Conservation (phyloP, 345 rosid genomes). For the Nasturtium officinale region DNA sequence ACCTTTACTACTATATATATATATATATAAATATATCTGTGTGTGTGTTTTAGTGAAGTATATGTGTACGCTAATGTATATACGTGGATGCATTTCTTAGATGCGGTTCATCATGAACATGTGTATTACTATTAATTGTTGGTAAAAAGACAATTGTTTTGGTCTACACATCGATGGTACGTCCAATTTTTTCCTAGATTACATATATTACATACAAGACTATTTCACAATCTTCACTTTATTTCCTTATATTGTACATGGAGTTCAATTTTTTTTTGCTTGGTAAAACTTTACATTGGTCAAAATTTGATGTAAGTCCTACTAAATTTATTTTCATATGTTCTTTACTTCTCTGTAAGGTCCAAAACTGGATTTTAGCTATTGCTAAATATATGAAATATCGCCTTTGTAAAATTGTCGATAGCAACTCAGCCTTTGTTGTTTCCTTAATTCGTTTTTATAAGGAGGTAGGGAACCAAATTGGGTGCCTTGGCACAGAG, state of each 20-base stretch:
- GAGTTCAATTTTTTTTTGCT: neutral
- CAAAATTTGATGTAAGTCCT: neutral
- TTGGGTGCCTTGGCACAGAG: slow-evolving; percentile 95
- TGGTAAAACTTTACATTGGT: neutral
- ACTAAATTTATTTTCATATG: slow-evolving; percentile 1
- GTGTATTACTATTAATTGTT: neutral
- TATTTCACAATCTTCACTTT: neutral
- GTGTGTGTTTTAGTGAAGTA: neutral
- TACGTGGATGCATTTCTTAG: neutral
- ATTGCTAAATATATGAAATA: neutral
- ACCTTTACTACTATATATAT: neutral
- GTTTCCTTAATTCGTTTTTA: slow-evolving; percentile 19
- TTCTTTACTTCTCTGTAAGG: neutral
- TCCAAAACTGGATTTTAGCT: neutral
- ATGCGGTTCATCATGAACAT: slow-evolving; percentile 10
- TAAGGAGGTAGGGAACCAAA: slow-evolving; percentile 86
- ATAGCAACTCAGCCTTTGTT: slow-evolving; percentile 22
- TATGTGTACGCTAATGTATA: neutral
- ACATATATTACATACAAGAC: neutral
- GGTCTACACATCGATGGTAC: neutral
- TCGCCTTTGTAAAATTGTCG: neutral
- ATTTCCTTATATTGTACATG: neutral
- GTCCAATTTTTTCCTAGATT: neutral
- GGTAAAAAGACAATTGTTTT: slow-evolving; percentile 8
- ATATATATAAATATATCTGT: too few species aligned